Evolutionary conservation across 495 filamentous ascomycete genomes (phyloP).

Genomic region (Thozetella sp.): DNA sequence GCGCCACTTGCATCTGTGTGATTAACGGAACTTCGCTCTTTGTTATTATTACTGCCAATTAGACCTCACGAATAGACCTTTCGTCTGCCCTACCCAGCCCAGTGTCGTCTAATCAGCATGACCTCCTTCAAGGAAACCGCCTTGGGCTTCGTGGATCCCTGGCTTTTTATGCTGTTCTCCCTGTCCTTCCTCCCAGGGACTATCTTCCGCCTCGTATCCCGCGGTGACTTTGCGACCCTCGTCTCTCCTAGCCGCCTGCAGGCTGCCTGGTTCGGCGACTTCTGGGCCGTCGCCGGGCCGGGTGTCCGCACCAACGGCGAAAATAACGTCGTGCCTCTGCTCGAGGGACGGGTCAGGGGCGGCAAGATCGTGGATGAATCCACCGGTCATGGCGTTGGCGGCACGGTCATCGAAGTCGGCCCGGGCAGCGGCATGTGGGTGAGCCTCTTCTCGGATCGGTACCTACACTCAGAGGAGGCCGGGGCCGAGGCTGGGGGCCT

Average conservation of each 20-base stretch:
- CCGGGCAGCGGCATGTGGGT: constrained; percentile 51
- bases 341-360: constrained; percentile 31
- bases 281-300: constrained; percentile 47
- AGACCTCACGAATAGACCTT: too few relatives aligned
- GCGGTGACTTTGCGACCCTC: constrained; percentile 22
- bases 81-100: too few relatives aligned
- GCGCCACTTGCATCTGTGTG: too few relatives aligned
- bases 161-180: constrained; percentile 37
- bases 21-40: too few relatives aligned
- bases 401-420: constrained; percentile 47
- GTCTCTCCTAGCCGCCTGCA: constrained; percentile 32
- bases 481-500: constrained; percentile 2
- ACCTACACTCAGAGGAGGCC: constrained; percentile 6
- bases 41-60: too few relatives aligned
- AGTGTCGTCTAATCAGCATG: constrained; percentile 2
- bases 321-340: constrained; percentile 35
- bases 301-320: constrained; percentile 23
- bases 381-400: constrained; percentile 25
- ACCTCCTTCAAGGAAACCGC: constrained; percentile 6
- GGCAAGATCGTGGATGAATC: constrained; percentile 22
- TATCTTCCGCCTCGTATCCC: constrained; percentile 25
- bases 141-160: constrained; percentile 32
- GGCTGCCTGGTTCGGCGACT: constrained; percentile 47
- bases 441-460: constrained; percentile 25
- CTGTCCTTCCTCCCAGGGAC: constrained; percentile 35